Percentiles rank a stretch among this genome's conserved stretches.
Conservation (phyloP, 768 basidiomycete genomes). For the Daedaleopsis nitida region DNA sequence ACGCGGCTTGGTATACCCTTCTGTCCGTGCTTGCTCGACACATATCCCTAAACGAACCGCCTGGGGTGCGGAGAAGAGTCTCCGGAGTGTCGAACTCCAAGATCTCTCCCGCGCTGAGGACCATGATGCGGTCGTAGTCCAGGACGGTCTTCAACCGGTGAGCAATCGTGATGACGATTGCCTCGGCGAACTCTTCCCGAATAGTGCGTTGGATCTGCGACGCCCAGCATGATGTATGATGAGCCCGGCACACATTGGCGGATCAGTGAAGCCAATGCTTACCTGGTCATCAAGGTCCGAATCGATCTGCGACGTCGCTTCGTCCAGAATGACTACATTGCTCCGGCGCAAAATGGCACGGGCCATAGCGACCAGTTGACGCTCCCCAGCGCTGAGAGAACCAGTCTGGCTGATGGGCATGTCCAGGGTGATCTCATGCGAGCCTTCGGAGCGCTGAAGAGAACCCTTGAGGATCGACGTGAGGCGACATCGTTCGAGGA, state of each 20-base stretch:
- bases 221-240: neutral
- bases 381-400: conserved; percentile 74
- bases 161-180: conserved; percentile 83
- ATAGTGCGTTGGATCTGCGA: conserved; percentile 70
- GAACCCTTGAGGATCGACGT: conserved; percentile 40
- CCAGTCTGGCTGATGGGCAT: conserved; percentile 63
- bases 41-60: conserved; percentile 68
- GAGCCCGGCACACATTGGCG: neutral
- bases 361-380: conserved; percentile 72
- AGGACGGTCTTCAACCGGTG: conserved; percentile 79
- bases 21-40: conserved; percentile 54
- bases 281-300: conserved; percentile 69
- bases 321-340: conserved; percentile 73
- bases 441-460: conserved; percentile 5
- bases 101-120: conserved; percentile 71
- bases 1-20: conserved; percentile 14
- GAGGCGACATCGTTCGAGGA: conserved; percentile 67
- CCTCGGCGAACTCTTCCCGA: conserved; percentile 66
- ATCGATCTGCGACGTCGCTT: conserved; percentile 80
- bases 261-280: neutral
- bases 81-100: conserved; percentile 76
- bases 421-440: conserved; percentile 43
- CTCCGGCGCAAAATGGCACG: conserved; percentile 68
- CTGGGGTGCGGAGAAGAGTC: conserved; percentile 51
- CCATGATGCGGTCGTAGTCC: conserved; percentile 73